A percentile compares a stretch with the other conserved stretches of the same genome.
These are phyloP conservation scores for Phyllostachys edulis DNA, from an alignment of 176 grass and related monocot genomes.

Conservation along the genomic window DNA sequence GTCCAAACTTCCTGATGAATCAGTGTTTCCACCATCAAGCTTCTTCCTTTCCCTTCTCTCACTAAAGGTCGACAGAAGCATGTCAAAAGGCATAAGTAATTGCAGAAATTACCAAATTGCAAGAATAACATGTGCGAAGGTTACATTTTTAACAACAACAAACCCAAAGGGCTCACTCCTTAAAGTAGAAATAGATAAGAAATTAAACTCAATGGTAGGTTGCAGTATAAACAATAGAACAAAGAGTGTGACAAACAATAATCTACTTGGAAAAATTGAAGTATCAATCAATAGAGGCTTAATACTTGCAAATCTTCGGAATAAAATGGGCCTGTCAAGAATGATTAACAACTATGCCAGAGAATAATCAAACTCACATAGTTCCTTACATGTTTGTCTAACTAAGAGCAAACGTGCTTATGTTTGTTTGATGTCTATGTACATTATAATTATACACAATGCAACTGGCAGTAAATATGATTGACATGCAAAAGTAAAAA, in stretches of 20 bases:
- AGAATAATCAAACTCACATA: background rate
- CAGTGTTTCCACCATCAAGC: slow-evolving; percentile 47
- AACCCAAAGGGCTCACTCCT: background rate
- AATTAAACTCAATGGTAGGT: background rate
- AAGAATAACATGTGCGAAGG: background rate
- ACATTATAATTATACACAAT: background rate
- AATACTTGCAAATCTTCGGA: background rate
- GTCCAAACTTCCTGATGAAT: slow-evolving; percentile 60
- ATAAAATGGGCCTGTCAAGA: background rate
- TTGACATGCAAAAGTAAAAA: background rate
- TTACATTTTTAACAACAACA: slow-evolving; percentile 7
- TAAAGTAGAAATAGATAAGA: background rate
- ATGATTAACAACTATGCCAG: background rate
- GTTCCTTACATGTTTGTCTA: background rate
- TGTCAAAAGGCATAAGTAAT: background rate
- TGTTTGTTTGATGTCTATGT: background rate
- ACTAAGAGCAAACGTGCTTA: background rate
- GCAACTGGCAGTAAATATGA: background rate
- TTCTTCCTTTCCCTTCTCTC: slow-evolving; percentile 64
- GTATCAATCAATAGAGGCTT: background rate
- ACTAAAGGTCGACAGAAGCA: slow-evolving; percentile 33
- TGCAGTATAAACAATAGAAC: background rate
- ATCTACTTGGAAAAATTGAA: background rate
- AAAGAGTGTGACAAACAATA: background rate
- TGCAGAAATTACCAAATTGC: slow-evolving; percentile 16